These are phyloP conservation scores for Clavispora vitiphila DNA, from an alignment of 805 yeast genomes.

Conservation along the genomic window DNA sequence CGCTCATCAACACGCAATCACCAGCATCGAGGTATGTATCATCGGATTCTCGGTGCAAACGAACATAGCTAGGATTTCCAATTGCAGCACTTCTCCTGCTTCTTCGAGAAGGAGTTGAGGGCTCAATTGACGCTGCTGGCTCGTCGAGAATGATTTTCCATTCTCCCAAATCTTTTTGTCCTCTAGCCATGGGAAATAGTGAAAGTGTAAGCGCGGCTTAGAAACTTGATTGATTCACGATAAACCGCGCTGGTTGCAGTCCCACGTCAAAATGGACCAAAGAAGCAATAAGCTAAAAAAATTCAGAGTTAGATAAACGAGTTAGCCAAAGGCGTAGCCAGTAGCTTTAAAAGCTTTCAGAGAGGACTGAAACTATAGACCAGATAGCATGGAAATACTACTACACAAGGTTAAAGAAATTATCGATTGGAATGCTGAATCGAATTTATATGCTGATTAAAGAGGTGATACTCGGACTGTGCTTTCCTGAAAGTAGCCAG, in stretches of 20 bases:
- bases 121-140: not conserved
- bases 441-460: not conserved
- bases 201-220: not conserved
- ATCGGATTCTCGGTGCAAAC: conserved; percentile 28
- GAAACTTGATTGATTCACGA: not conserved
- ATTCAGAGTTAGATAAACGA: no score
- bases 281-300: not conserved
- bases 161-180: conserved; percentile 12
- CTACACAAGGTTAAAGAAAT: no score
- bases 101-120: conserved; percentile 17
- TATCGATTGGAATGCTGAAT: not conserved
- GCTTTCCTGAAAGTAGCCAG: not conserved
- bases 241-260: not conserved
- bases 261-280: not conserved
- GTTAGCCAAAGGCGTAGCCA: no score
- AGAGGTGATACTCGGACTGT: not conserved
- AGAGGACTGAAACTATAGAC: no score
- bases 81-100: conserved; percentile 13
- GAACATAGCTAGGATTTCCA: conserved; percentile 1
- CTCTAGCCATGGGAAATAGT: conserved; percentile 8
- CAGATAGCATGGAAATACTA: not conserved
- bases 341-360: no score
- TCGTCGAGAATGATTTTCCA: conserved; percentile 10
- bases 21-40: conserved; percentile 49
- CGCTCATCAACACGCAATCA: conserved; percentile 41